Base-by-base conservation (phyloP, 257 asterid genomes). In the Ilex aquifolium region DNA sequence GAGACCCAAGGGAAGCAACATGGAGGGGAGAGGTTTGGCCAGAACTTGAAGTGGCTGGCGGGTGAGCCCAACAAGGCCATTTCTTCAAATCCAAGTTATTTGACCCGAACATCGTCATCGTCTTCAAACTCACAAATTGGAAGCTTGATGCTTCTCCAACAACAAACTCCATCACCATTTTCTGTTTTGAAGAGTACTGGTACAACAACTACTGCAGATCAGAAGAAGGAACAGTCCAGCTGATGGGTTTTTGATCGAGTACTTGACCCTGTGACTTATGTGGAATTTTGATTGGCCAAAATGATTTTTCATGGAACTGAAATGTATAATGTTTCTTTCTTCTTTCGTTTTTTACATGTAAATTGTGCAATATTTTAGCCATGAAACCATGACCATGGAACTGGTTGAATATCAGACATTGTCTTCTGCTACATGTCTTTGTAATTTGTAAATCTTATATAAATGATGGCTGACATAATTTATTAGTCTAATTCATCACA, bases 1-100 rank as follows among this genome's bases (percentile, higher is more conserved):
- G 30, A 21, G 10, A 53, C 6, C 5, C n/a, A 21, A 7, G 31
- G 57, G 10, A 14, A 14, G 2, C 5, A 53, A 11, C 68, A 68
- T 50, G 80, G 60, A 14, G 63, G 67, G 1, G 76, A 73, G 44
- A 63, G 44, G 58, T 51, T 60, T 2, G 81, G 73, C 32, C 69
- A 49, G 48, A 65, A 69, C 40, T 17, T 74, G 68, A 74, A 70
- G 59, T 60, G 70, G 27, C 27, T 1, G 75, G 64, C 56, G 73
- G 65, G 54, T 56, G 70, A 52, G 36, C 67, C 63, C 44, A 27
- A 48, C 13, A 72, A 54, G 21, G 59, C 64, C 61, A 16, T 40
- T 46, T 42, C 57, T 36, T 68, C 66, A n/a, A 61, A 57, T 46
- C 76, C 30, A 66, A 65, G 57, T 61, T 39, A 48, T 21, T 32